Evolutionary conservation across 2,329 filamentous ascomycete genomes (phyloP), one percentile per base, ranked within the genome.

Genomic region (Cladophialophora carrionii): DNA sequence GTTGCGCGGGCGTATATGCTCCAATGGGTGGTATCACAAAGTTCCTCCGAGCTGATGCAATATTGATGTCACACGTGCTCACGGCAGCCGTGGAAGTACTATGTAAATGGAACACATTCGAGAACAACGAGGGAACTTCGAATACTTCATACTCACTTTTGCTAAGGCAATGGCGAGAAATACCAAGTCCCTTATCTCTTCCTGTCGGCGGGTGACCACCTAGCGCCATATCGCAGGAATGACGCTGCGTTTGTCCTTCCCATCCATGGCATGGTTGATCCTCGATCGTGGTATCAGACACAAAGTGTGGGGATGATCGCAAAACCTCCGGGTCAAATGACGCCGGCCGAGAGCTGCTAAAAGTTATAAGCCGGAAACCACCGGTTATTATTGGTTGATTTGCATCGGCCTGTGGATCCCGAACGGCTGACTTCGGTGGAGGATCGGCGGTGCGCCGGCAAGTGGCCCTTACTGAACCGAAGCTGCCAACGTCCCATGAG

Each of bases 201-300:
- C 29, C 14, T 54, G 52, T 54, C 52, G 52, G 52, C 29, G 34
- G 29, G 34, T 54, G 24, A 7, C 14, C 4, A 31, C 52, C 52
- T 54, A 54, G 52, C 52, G 52, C 24, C 52, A 54, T 54, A 20
- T 32, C 12, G 52, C 12, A 54, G 24, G 52, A 20, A 54, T 54
- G 52, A 54, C 52, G 52, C 52, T 54, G 26, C 29, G 52, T 31
- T n/a, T 24, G 29, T 20, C 14, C 52, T 54, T 54, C 22, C 52
- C 29, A 34, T 54, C 29, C 12, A 29, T 20, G 52, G 26, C 29
- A 54, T 34, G 29, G 52, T 20, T 54, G 26, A 54, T 54, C 52
- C 29, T 34, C 29, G 24, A 29, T 17, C 29, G 29, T 54, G 52
- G 52, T 54, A 54, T 54, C 52, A 54, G 52, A 54, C 22, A 20